A percentile compares a stretch with the other conserved stretches of the same genome.
Evolutionary conservation across 2,329 filamentous ascomycete genomes (phyloP).

Genomic region (Immersiporthe knoxdaviesiana): DNA sequence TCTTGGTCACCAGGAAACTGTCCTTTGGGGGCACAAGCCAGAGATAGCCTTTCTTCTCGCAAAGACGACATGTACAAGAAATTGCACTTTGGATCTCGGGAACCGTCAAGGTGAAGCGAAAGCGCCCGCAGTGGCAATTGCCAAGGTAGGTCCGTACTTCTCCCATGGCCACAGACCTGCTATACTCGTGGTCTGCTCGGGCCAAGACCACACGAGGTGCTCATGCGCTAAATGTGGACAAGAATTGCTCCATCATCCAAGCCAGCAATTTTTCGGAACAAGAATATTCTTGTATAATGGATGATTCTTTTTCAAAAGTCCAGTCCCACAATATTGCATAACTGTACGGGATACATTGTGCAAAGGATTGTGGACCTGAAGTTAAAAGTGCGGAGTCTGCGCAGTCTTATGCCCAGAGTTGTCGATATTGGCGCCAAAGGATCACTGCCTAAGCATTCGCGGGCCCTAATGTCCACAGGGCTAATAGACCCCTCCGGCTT

Average conservation of each 20-base stretch:
- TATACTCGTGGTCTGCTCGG: neutral
- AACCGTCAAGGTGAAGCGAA: neutral
- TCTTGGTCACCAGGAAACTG: neutral
- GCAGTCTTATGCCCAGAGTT: neutral
- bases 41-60: conserved; percentile 27
- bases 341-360: no score
- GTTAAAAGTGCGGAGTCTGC: neutral
- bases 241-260: neutral
- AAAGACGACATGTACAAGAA: conserved; percentile 24
- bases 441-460: no score
- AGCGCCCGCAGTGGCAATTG: conserved; percentile 4
- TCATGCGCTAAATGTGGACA: neutral
- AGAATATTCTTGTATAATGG: neutral
- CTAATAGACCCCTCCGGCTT: neutral
- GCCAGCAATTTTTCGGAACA: neutral
- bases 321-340: neutral
- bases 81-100: conserved; percentile 9
- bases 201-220: neutral
- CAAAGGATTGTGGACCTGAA: neutral
- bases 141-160: neutral
- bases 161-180: neutral
- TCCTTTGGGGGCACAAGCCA: conserved; percentile 20
- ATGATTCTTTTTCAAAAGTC: neutral
- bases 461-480: no score
- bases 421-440: neutral